Evolutionary conservation across 31 red algal genomes (phyloP).

Genomic region (Odonthalia washingtoniensis): DNA sequence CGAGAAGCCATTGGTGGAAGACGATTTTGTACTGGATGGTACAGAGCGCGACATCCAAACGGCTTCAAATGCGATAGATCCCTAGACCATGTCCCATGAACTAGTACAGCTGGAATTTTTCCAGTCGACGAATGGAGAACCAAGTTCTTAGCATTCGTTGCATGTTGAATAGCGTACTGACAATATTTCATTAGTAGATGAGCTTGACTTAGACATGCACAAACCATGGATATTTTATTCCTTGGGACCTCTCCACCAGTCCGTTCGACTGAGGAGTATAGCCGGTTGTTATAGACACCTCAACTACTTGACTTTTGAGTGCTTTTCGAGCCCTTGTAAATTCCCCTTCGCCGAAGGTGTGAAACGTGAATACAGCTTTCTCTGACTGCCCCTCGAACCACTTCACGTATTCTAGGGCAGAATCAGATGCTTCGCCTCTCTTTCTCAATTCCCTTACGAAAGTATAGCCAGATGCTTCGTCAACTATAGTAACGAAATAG

Average conservation of each 20-base stretch:
- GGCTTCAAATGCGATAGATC: neutral
- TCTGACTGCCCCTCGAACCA: conserved; percentile 34
- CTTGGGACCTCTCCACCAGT: conserved; percentile 27
- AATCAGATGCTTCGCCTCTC: conserved; percentile 38
- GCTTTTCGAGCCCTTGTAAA: conserved; percentile 4
- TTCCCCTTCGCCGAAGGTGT: conserved; percentile 34
- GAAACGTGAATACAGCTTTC: neutral
- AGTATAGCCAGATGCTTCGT: conserved; percentile 31
- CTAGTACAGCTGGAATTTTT: neutral
- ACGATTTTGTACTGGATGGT: neutral
- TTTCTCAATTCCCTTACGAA: neutral
- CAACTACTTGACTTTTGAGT: conserved; percentile 19
- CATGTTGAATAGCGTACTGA: conserved; percentile 17
- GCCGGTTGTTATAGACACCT: neutral
- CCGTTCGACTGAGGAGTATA: conserved; percentile 47
- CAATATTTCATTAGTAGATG: neutral
- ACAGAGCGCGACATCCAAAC: conserved; percentile 37
- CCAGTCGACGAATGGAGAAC: neutral
- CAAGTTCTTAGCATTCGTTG: neutral
- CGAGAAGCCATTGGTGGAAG: neutral
- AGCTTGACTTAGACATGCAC: neutral
- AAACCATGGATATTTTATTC: neutral
- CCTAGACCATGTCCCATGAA: neutral
- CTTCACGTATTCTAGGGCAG: neutral
- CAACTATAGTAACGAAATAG: conserved; percentile 26